Evolutionary conservation across 257 asterid genomes (phyloP).

Genomic region (Osmanthus fragrans): DNA sequence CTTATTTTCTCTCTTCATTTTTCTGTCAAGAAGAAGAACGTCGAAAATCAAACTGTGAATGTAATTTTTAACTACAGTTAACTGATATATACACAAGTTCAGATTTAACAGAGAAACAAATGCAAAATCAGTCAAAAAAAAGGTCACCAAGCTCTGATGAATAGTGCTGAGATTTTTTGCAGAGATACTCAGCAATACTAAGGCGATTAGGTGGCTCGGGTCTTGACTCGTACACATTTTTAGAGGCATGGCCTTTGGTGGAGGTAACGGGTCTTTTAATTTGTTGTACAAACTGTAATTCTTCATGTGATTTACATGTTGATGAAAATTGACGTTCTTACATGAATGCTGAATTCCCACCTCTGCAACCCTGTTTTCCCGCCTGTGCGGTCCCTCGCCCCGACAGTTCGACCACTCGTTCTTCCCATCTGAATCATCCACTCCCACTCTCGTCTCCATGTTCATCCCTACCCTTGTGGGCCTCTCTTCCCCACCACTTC

Average conservation of each 20-base stretch:
- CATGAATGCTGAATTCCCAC: background rate
- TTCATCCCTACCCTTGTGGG: background rate
- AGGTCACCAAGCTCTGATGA: background rate
- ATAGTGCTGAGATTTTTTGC: conserved; percentile 4
- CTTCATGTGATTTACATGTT: background rate
- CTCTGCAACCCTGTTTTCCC: background rate
- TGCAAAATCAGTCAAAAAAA: conserved; percentile 2
- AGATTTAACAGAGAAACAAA: background rate
- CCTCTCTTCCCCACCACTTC: no score
- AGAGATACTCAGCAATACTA: background rate
- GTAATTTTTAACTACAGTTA: conserved; percentile 7
- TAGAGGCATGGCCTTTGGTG: no score
- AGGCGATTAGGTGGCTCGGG: background rate
- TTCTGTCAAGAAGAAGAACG: conserved; percentile 61
- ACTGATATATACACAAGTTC: conserved; percentile 1
- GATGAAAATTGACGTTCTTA: background rate
- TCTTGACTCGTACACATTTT: background rate
- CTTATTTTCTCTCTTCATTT: conserved; percentile 42
- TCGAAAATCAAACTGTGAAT: conserved; percentile 64
- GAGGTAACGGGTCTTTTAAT: no score
- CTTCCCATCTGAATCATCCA: background rate
- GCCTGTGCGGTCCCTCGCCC: background rate
- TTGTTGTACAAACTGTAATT: background rate
- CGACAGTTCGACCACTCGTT: background rate
- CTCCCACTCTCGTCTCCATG: background rate